These are phyloP conservation scores for Moelleriella libera DNA, from an alignment of 2,329 filamentous ascomycete species.

Conservation along the genomic window DNA sequence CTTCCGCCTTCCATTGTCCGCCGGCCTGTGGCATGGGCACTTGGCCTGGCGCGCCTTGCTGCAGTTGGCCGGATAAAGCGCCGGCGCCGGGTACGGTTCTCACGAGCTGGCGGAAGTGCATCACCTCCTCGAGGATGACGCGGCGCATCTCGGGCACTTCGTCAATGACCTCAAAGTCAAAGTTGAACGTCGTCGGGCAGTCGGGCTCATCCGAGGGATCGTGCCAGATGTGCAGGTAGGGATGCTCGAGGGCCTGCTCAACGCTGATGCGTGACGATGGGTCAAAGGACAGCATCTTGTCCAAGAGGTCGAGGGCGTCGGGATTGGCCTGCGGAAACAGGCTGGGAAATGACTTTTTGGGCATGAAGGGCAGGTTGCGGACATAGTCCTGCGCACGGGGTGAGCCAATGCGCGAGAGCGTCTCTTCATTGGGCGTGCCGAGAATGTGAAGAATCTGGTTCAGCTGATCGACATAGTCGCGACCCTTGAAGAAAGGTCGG, in stretches of 20 bases:
- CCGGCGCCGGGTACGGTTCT: slow-evolving; percentile 31
- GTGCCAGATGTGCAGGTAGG: slow-evolving; percentile 96
- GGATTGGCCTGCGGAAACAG: slow-evolving; percentile 94
- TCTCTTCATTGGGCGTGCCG: slow-evolving; percentile 92
- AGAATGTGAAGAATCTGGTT: slow-evolving; percentile 99
- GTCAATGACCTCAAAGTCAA: slow-evolving; percentile 95
- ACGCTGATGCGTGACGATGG: slow-evolving; percentile 86
- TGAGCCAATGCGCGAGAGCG: slow-evolving; percentile 82
- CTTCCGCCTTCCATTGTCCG: slow-evolving; percentile 43
- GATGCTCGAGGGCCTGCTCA: slow-evolving; percentile 89
- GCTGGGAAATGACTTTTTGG: slow-evolving; percentile 76
- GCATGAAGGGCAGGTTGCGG: slow-evolving; percentile 87
- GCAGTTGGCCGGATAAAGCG: slow-evolving; percentile 18
- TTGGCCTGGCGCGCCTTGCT: slow-evolving; percentile 23
- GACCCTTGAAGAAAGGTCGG: slow-evolving; percentile 96
- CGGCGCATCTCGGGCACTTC: slow-evolving; percentile 90
- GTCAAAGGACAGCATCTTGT: slow-evolving; percentile 96
- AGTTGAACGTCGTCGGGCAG: slow-evolving; percentile 91
- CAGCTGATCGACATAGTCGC: slow-evolving; percentile 97
- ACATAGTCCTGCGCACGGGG: slow-evolving; percentile 97
- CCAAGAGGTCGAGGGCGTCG: slow-evolving; percentile 85
- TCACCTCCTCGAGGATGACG: slow-evolving; percentile 95
- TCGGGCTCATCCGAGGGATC: slow-evolving; percentile 90
- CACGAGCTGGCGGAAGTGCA: slow-evolving; percentile 59
- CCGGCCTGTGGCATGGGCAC: slow-evolving; percentile 38